Evolutionary conservation across 2,329 filamentous ascomycete genomes (phyloP), one percentile per base, ranked within the genome.

Genomic region (Phoma sp.): DNA sequence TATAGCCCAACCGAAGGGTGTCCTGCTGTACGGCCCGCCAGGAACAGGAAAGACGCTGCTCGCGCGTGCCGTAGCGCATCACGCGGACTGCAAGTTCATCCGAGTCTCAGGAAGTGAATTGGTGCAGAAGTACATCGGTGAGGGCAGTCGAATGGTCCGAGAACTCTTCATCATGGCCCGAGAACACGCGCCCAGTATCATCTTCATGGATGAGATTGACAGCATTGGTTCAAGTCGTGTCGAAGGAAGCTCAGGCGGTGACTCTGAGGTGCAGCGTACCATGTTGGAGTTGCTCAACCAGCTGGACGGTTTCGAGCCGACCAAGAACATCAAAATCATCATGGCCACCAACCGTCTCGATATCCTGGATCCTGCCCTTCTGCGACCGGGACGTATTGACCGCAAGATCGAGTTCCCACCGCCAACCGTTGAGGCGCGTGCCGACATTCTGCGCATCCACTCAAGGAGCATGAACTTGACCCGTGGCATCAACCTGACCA

Each of bases 201-300:
- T 99, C 78, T 99, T 99, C 83, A 99, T 99, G 95, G 95, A 99
- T 77, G 95, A 99, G 78, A 98, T 99, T 77, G 95, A 99, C 82
- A 96, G 91, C 66, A 99, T 99, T 77, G 95, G 95, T 61, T 97
- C 93, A 28, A 96, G 92, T 56, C 91, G 95, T 78, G 93, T 99
- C 47, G 95, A 99, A 75, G 93, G 93, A 21, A 96, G 91, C 53
- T 96, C 91, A 17, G 93, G 93, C 47, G 95, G 95, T 71, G 95
- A 99, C 74, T 97, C 93, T 1, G 95, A 99, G 78, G 95, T 99
- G 47, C 95, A 99, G 80, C 89, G 95, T 70, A 99, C 95, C 40
- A 99, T 99, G 95, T 80, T 99, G 79, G 95, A 99, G 77, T 83
- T 99, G 56, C 87, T 99, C 62, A 99, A 99, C 81, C 95, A 99